Evolutionary conservation across 164 flowering plant species (phyloP).

Genomic region (Vitis amurensis): DNA sequence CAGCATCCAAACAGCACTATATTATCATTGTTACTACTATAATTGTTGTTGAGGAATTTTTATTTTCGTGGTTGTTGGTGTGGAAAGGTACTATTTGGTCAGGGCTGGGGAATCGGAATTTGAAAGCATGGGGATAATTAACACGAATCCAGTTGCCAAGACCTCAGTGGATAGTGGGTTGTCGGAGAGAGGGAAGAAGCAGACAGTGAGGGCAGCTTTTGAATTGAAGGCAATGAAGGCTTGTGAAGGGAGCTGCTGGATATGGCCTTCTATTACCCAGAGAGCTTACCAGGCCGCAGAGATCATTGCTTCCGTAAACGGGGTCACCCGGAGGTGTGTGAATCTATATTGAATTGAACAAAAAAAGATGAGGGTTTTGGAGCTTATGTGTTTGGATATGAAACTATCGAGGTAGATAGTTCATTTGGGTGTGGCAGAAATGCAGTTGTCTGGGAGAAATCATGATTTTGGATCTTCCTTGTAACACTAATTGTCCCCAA

Average conservation of each 20-base stretch:
- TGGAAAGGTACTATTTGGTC: slow-evolving; percentile 74
- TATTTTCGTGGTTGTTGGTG: neutral
- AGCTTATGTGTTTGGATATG: too few species aligned
- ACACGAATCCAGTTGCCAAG: slow-evolving; percentile 92
- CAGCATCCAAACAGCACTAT: neutral
- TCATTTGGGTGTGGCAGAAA: too few species aligned
- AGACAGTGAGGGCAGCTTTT: slow-evolving; percentile 67
- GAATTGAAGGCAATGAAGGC: slow-evolving; percentile 74
- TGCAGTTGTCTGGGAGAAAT: neutral
- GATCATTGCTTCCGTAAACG: slow-evolving; percentile 78
- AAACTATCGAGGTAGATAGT: too few species aligned
- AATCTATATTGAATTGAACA: neutral
- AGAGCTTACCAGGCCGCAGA: slow-evolving; percentile 96
- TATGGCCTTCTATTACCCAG: slow-evolving; percentile 98
- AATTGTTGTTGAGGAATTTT: neutral
- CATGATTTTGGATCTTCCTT: too few species aligned
- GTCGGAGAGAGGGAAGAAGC: slow-evolving; percentile 76
- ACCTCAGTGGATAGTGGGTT: slow-evolving; percentile 86
- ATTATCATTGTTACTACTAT: neutral
- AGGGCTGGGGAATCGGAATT: slow-evolving; percentile 92
- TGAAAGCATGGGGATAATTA: slow-evolving; percentile 77
- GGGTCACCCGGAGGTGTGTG: slow-evolving; percentile 15
- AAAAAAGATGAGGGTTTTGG: too few species aligned
- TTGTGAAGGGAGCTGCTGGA: slow-evolving; percentile 81
- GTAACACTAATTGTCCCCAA: too few species aligned